phyloP scores from a whole-genome alignment of 495 filamentous ascomycete genomes.

The Bryoglossum gracile region DNA sequence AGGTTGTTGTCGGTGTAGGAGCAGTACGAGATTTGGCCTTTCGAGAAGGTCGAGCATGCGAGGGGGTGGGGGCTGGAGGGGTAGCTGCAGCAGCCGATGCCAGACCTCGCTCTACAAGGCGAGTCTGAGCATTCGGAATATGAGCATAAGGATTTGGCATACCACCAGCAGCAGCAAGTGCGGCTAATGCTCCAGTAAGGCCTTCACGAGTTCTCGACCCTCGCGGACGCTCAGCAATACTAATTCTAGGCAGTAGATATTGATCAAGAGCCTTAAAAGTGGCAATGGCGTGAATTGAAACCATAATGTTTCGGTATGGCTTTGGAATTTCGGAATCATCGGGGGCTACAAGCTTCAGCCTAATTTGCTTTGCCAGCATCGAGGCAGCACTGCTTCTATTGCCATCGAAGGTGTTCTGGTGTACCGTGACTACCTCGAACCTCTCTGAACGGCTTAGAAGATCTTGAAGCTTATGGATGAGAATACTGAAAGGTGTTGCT shows the following conservation, averaged over 20 bases:
- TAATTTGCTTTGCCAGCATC: conserved; percentile 94
- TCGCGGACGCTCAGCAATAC: conserved; percentile 71
- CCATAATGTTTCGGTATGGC: conserved; percentile 86
- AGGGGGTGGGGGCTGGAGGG: conserved; percentile 27
- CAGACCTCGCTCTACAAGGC: conserved; percentile 36
- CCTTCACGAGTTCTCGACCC: conserved; percentile 59
- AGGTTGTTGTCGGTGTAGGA: conserved; percentile 26
- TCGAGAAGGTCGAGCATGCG: conserved; percentile 25
- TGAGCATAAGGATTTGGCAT: conserved; percentile 27
- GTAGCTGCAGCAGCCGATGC: conserved; percentile 25
- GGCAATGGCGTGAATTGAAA: conserved; percentile 96
- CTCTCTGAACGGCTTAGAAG: conserved; percentile 93
- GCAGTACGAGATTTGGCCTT: conserved; percentile 41
- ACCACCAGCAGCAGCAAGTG: conserved; percentile 68
- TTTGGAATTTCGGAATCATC: conserved; percentile 84
- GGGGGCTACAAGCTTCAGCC: conserved; percentile 81
- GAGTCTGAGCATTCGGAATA: conserved; percentile 30
- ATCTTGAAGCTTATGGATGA: conserved; percentile 93
- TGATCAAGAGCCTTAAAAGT: conserved; percentile 97
- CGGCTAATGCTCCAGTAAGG: conserved; percentile 58
- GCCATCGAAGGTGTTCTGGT: conserved; percentile 85
- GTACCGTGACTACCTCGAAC: conserved; percentile 94
- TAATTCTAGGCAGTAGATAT: conserved; percentile 88
- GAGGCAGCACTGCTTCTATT: conserved; percentile 87
- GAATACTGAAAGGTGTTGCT: conserved; percentile 78